phyloP scores from a whole-genome alignment of 768 basidiomycete species.

The Xerocomellus dryophilus region DNA sequence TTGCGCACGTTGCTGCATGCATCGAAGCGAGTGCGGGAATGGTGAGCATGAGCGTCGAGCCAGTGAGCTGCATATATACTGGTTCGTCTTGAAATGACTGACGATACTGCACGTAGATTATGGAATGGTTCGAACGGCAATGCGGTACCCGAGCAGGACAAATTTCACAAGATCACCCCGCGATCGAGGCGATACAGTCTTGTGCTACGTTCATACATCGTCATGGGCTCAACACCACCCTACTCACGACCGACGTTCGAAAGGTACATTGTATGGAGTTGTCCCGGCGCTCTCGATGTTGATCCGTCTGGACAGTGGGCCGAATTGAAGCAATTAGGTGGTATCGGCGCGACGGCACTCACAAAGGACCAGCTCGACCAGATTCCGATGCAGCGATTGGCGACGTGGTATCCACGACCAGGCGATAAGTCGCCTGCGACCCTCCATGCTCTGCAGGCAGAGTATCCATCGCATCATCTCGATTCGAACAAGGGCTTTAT shows the following conservation, averaged over 20 bases:
- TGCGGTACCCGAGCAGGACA: neutral
- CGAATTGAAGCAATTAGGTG: slow-evolving; percentile 41
- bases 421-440: slow-evolving; percentile 30
- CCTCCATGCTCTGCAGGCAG: slow-evolving; percentile 37
- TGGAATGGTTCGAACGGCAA: slow-evolving; percentile 42
- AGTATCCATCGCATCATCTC: slow-evolving; percentile 38
- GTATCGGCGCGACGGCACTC: slow-evolving; percentile 44
- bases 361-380: slow-evolving; percentile 39
- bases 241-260: slow-evolving; percentile 43
- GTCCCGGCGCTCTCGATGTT: neutral
- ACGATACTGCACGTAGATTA: slow-evolving; percentile 32
- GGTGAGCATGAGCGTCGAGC: slow-evolving; percentile 48
- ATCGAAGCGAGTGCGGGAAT: slow-evolving; percentile 47
- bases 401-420: slow-evolving; percentile 28
- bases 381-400: slow-evolving; percentile 29
- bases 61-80: slow-evolving; percentile 36
- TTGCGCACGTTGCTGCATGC: slow-evolving; percentile 56
- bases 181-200: slow-evolving; percentile 46
- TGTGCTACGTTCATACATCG: slow-evolving; percentile 43
- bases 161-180: slow-evolving; percentile 35
- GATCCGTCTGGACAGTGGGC: slow-evolving; percentile 30
- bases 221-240: slow-evolving; percentile 38
- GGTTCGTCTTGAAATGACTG: neutral
- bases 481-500: slow-evolving; percentile 34
- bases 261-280: slow-evolving; percentile 28